These are phyloP conservation scores for Suhomyces pyralidae DNA, from an alignment of 805 yeast species.

Conservation along the genomic window DNA sequence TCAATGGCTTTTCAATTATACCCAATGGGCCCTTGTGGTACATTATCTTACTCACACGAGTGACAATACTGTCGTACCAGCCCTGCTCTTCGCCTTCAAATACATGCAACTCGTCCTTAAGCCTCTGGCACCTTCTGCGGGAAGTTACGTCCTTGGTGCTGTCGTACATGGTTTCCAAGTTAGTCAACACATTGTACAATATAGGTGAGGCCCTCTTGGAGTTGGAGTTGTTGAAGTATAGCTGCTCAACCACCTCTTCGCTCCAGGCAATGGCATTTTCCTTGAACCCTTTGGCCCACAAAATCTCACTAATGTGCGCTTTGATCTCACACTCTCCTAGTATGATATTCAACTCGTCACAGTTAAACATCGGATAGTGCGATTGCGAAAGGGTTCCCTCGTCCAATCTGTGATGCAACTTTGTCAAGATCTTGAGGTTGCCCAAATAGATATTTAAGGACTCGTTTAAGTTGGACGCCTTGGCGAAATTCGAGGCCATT, in stretches of 20 bases:
- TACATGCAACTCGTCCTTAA: slow-evolving; percentile 21
- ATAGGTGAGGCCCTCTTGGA: slow-evolving; percentile 27
- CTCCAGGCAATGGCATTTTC: slow-evolving; percentile 40
- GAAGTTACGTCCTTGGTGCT: slow-evolving; percentile 21
- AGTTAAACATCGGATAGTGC: slow-evolving; percentile 36
- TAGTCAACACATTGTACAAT: slow-evolving; percentile 27
- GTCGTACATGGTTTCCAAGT: slow-evolving; percentile 33
- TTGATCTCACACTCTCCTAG: slow-evolving; percentile 30
- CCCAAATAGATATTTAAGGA: slow-evolving; percentile 38
- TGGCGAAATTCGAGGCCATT: slow-evolving; percentile 32
- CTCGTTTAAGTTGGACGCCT: slow-evolving; percentile 14
- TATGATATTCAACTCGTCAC: slow-evolving; percentile 26
- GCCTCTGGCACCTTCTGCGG: slow-evolving; percentile 25
- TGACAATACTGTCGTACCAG: slow-evolving; percentile 35
- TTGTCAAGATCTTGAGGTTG: slow-evolving; percentile 25
- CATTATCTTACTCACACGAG: slow-evolving; percentile 36
- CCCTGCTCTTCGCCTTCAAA: slow-evolving; percentile 22
- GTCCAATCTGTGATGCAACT: slow-evolving; percentile 16
- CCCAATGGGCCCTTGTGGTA: slow-evolving; percentile 43
- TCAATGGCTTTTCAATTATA: slow-evolving; percentile 36
- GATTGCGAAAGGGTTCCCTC: slow-evolving; percentile 21
- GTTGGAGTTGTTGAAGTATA: slow-evolving; percentile 28
- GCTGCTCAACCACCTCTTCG: slow-evolving; percentile 39
- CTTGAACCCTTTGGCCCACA: slow-evolving; percentile 40
- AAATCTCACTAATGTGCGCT: slow-evolving; percentile 39